Conservation (phyloP, 352 stramenopile genomes). For the Globisporangium recalcitrans region DNA sequence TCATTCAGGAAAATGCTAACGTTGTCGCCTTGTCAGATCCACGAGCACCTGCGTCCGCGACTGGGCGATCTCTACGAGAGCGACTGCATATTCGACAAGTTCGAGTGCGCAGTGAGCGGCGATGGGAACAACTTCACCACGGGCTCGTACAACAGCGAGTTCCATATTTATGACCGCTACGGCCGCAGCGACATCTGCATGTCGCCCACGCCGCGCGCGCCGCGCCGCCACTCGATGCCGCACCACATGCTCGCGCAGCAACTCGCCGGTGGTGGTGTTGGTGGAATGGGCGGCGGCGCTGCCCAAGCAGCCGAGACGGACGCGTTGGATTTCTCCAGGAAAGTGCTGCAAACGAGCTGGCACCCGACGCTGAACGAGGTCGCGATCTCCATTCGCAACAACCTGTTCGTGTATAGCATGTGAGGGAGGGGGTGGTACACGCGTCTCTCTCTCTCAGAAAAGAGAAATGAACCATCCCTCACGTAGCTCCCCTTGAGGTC, state of each 20-base stretch:
- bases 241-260: conserved; percentile 62
- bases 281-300: conserved; percentile 27
- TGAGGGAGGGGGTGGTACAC: conserved; percentile 16
- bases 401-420: conserved; percentile 74
- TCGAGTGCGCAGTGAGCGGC: conserved; percentile 89
- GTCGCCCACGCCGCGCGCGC: conserved; percentile 40
- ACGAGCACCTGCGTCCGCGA: conserved; percentile 88
- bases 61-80: conserved; percentile 93
- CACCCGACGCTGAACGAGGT: conserved; percentile 78
- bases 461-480: not conserved
- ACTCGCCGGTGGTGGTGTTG: conserved; percentile 29
- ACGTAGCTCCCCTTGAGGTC: too few relatives aligned
- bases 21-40: conserved; percentile 44
- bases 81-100: conserved; percentile 98
- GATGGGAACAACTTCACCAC: conserved; percentile 92
- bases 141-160: conserved; percentile 93
- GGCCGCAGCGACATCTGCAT: conserved; percentile 72
- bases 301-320: conserved; percentile 32
- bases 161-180: conserved; percentile 90
- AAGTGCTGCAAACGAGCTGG: conserved; percentile 85
- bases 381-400: conserved; percentile 78
- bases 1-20: not conserved
- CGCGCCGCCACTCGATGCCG: conserved; percentile 63
- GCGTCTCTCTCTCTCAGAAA: not conserved
- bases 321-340: conserved; percentile 75